Percentiles rank a stretch among this genome's conserved stretches.
These are phyloP conservation scores for Cutaneotrichosporon sp. DNA, from an alignment of 1,284 basidiomycete genomes.

Conservation along the genomic window DNA sequence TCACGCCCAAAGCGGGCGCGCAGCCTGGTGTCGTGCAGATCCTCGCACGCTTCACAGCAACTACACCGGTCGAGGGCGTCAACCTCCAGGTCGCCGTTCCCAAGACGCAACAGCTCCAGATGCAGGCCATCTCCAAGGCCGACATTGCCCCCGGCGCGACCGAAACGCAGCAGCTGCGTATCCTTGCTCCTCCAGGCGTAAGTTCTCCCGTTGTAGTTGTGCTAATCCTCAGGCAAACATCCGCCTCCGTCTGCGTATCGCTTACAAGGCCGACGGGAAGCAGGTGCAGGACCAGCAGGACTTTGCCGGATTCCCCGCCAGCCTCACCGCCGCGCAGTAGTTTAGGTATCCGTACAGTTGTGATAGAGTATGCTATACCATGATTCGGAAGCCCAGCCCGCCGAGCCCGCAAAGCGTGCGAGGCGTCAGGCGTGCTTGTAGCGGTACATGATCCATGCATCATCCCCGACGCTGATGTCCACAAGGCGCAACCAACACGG, in stretches of 20 bases:
- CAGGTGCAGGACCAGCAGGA: constrained; percentile 87
- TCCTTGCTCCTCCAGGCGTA: constrained; percentile 81
- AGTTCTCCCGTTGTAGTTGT: constrained; percentile 35
- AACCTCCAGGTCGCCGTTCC: constrained; percentile 98
- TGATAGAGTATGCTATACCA: constrained; percentile 3
- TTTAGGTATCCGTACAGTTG: neutral
- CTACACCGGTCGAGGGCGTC: constrained; percentile 59
- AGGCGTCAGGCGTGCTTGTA: too few species aligned
- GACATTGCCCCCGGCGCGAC: constrained; percentile 68
- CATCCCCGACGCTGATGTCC: too few species aligned
- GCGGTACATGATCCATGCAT: too few species aligned
- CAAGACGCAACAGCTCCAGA: constrained; percentile 96
- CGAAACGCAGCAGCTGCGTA: constrained; percentile 92
- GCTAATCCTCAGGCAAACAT: constrained; percentile 61
- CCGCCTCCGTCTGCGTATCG: constrained; percentile 78
- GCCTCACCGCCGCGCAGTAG: constrained; percentile 55
- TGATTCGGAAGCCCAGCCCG: neutral
- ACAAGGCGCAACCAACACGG: too few species aligned
- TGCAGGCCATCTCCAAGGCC: constrained; percentile 92
- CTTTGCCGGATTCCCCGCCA: constrained; percentile 81
- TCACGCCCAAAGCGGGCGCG: constrained; percentile 75
- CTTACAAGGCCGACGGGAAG: constrained; percentile 64
- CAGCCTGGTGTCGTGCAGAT: constrained; percentile 86
- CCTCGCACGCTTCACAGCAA: constrained; percentile 75
- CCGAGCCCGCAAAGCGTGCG: too few species aligned